phyloP scores from a whole-genome alignment of 208 protist genomes.

The Acanthamoeba polyphaga region DNA sequence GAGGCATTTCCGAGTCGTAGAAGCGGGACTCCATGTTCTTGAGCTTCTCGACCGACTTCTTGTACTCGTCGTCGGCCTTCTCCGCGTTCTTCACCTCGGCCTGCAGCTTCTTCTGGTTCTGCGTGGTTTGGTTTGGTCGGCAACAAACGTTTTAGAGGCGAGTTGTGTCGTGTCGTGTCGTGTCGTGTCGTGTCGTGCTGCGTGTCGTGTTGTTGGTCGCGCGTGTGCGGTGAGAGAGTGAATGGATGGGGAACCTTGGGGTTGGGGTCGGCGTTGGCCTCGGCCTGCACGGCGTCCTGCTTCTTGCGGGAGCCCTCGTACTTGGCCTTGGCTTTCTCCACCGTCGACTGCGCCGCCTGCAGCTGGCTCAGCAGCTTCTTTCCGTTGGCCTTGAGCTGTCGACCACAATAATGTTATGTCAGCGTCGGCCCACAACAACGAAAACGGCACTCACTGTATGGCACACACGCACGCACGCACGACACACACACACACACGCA shows the following conservation, averaged over 20 bases:
- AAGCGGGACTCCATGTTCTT: constrained; percentile 2
- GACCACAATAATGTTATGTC: background rate
- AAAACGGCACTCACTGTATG: no score
- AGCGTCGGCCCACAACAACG: background rate
- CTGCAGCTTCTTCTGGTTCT: constrained; percentile 47
- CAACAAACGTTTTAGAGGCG: no score
- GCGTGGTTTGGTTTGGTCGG: no score
- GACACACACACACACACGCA: no score
- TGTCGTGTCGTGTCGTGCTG: no score
- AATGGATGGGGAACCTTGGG: background rate
- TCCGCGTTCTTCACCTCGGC: constrained; percentile 15
- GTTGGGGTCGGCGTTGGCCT: constrained; percentile 31
- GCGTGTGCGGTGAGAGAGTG: no score
- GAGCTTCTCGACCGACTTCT: constrained; percentile 41
- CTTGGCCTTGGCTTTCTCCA: constrained; percentile 47
- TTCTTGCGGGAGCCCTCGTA: constrained; percentile 50
- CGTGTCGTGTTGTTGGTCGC: no score
- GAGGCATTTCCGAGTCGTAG: constrained; percentile 55
- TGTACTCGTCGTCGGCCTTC: constrained; percentile 61
- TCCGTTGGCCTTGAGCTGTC: constrained; percentile 44
- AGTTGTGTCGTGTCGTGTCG: no score
- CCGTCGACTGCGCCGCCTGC: background rate
- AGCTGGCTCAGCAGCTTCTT: constrained; percentile 41
- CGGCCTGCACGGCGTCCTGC: constrained; percentile 52
- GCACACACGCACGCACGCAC: no score